Conservation (phyloP, 1,284 basidiomycete species). For the Melanopsichium pennsylvanicum region DNA sequence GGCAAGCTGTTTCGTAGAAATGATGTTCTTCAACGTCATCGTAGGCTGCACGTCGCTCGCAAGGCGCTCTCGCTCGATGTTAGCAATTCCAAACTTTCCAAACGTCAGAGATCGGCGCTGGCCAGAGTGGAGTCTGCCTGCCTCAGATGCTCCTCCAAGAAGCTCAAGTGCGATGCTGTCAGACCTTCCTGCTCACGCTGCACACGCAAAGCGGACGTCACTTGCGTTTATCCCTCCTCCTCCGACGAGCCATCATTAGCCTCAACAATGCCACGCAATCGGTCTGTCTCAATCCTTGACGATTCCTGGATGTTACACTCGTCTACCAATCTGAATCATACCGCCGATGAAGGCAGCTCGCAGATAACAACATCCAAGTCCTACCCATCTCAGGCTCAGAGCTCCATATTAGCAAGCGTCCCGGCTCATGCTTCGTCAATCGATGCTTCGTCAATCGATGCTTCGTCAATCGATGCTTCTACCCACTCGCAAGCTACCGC, state of each 20-base stretch:
- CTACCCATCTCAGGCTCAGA: neutral
- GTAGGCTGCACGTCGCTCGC: slow-evolving; percentile 3
- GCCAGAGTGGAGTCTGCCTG: slow-evolving; percentile 17
- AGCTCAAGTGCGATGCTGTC: slow-evolving; percentile 19
- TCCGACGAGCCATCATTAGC: neutral
- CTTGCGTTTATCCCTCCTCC: slow-evolving; percentile 9
- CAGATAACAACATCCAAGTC: neutral
- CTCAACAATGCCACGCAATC: neutral
- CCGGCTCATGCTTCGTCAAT: neutral
- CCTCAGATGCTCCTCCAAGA: slow-evolving; percentile 15
- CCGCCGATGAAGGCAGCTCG: neutral
- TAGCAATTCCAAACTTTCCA: slow-evolving; percentile 7
- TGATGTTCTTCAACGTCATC: slow-evolving; percentile 23
- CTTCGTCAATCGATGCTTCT: neutral
- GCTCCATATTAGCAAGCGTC: too few species aligned
- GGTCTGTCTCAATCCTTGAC: slow-evolving; percentile 1
- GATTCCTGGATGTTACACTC: neutral
- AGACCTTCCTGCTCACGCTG: slow-evolving; percentile 22
- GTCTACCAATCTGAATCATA: too few species aligned
- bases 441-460: neutral
- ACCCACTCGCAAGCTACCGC: neutral
- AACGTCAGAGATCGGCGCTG: slow-evolving; percentile 12
- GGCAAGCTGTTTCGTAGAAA: slow-evolving; percentile 14
- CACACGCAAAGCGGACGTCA: neutral
- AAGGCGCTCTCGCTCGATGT: slow-evolving; percentile 8